Conservation (phyloP, 2,329 filamentous ascomycete species). For the Chaetomium sp. region DNA sequence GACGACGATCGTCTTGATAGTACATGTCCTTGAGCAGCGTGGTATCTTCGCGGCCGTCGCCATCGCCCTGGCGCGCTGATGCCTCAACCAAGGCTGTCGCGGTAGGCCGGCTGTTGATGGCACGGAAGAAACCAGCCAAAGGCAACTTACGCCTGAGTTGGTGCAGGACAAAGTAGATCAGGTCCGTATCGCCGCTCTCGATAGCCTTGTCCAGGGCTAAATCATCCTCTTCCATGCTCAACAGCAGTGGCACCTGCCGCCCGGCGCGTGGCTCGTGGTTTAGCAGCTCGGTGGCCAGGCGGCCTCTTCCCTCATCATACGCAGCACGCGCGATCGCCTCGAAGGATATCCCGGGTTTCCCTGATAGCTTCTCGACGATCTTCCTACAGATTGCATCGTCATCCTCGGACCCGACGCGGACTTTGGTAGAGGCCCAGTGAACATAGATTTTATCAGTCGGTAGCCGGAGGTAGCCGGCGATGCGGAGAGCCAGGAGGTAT, state of each 20-base stretch:
- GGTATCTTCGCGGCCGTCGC: constrained; percentile 58
- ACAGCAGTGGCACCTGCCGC: constrained; percentile 89
- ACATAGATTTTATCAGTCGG: constrained; percentile 90
- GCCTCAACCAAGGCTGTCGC: constrained; percentile 90
- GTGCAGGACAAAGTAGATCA: constrained; percentile 86
- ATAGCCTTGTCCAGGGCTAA: constrained; percentile 95
- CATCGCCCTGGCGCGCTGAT: constrained; percentile 64
- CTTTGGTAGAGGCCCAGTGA: constrained; percentile 95
- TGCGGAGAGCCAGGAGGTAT: constrained; percentile 84
- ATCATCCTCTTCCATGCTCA: constrained; percentile 95
- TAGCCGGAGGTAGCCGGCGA: constrained; percentile 84
- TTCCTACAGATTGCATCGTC: constrained; percentile 85
- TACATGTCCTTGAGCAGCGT: constrained; percentile 89
- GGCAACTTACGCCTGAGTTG: constrained; percentile 89
- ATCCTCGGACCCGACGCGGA: constrained; percentile 78
- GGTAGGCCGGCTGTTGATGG: constrained; percentile 80
- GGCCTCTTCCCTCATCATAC: constrained; percentile 86
- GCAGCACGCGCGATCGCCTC: constrained; percentile 90
- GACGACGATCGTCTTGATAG: constrained; percentile 91
- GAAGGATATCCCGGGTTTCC: constrained; percentile 91
- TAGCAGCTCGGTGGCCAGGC: constrained; percentile 86
- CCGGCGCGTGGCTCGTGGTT: constrained; percentile 93
- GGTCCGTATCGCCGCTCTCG: constrained; percentile 90
- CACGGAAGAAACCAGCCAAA: constrained; percentile 87
- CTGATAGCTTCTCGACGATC: constrained; percentile 82